A percentile compares a stretch with the other conserved stretches of the same genome.
Evolutionary conservation across 139 green algal genomes (phyloP).

Genomic region (Penium margaritaceum): DNA sequence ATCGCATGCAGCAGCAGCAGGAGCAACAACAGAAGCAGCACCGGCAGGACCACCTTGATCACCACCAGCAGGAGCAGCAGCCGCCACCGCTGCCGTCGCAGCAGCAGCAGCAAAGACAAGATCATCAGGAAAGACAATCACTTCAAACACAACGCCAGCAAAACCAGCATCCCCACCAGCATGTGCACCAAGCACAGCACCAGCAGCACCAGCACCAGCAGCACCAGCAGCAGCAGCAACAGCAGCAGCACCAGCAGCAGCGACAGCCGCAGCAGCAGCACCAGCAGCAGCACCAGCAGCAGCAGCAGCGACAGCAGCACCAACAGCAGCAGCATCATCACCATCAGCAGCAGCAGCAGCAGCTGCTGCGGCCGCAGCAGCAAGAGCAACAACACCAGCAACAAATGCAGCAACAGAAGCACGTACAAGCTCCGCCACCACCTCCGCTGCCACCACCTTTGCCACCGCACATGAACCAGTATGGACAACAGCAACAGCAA

Average conservation of each 20-base stretch:
- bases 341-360: conserved; percentile 24
- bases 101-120: conserved; percentile 7
- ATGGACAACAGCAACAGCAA: too few relatives aligned
- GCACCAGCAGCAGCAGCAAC: conserved; percentile 4
- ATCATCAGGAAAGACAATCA: background rate
- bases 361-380: background rate
- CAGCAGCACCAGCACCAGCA: conserved; percentile 14
- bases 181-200: background rate
- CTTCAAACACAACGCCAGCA: background rate
- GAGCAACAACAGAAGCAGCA: background rate
- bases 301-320: conserved; percentile 1
- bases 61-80: conserved; percentile 6
- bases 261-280: background rate
- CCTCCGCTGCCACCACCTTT: background rate
- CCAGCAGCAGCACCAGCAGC: conserved; percentile 5
- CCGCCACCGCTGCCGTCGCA: background rate
- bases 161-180: background rate
- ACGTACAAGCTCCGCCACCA: background rate
- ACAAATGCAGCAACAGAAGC: conserved; percentile 4
- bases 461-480: too few relatives aligned
- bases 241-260: conserved; percentile 9
- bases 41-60: background rate
- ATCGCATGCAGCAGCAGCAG: conserved; percentile 4
- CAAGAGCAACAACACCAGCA: background rate
- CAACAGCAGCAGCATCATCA: background rate